phyloP scores from a whole-genome alignment of 2,329 filamentous ascomycete species.

The Xylaria multiplex region DNA sequence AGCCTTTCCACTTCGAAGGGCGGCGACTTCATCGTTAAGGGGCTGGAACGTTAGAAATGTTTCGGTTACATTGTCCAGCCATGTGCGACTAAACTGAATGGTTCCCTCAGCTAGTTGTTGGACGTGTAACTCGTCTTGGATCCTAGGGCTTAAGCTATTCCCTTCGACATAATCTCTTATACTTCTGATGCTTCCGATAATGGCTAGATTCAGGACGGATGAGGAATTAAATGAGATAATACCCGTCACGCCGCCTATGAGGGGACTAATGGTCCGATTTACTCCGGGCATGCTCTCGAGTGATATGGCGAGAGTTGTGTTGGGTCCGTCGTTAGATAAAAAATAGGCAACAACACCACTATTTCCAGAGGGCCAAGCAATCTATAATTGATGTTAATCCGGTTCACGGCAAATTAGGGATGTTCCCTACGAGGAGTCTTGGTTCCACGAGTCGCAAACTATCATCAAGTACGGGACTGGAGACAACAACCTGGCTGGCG shows the following conservation, averaged over 20 bases:
- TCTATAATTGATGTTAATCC: constrained; percentile 19
- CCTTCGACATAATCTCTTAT: constrained; percentile 73
- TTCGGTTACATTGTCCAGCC: constrained; percentile 71
- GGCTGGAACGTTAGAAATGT: constrained; percentile 62
- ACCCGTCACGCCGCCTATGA: constrained; percentile 64
- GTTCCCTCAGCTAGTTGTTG: constrained; percentile 54
- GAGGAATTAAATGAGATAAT: constrained; percentile 67
- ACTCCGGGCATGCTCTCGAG: constrained; percentile 61
- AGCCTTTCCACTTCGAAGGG: constrained; percentile 53
- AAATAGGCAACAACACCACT: constrained; percentile 69
- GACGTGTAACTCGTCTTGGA: constrained; percentile 65
- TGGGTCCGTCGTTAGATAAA: constrained; percentile 61
- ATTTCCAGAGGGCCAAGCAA: constrained; percentile 73
- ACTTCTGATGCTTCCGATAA: constrained; percentile 70
- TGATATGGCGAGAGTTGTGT: constrained; percentile 63
- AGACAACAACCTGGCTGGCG: constrained; percentile 68
- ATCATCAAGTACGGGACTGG: constrained; percentile 63
- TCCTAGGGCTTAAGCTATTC: constrained; percentile 60
- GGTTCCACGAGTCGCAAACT: constrained; percentile 66
- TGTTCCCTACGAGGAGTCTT: constrained; percentile 56
- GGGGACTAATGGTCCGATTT: constrained; percentile 56
- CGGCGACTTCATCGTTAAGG: constrained; percentile 46
- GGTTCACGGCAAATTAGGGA: background rate
- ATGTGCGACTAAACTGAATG: constrained; percentile 61
- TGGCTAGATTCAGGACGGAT: constrained; percentile 63